Percentiles rank a stretch among this genome's conserved stretches.
These are phyloP conservation scores for Chlorencoelia australis DNA, from an alignment of 2,329 filamentous ascomycete genomes.

Conservation along the genomic window DNA sequence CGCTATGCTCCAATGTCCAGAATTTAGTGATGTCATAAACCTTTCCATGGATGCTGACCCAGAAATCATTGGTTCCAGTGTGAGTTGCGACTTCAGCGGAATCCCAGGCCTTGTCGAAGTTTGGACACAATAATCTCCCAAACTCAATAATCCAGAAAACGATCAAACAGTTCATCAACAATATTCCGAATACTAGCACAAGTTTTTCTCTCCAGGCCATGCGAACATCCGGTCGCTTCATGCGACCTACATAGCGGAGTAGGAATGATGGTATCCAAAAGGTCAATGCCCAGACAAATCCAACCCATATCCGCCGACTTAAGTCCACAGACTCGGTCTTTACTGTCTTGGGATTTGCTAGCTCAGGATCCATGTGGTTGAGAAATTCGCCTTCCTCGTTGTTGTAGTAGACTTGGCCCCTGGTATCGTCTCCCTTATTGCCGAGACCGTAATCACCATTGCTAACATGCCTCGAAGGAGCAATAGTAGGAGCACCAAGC, in stretches of 20 bases:
- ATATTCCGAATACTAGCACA: constrained; percentile 69
- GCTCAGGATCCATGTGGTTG: constrained; percentile 63
- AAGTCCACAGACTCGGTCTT: constrained; percentile 55
- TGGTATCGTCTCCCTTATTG: constrained; percentile 69
- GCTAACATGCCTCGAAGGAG: constrained; percentile 45
- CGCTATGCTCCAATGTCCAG: constrained; percentile 76
- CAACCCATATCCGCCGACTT: constrained; percentile 68
- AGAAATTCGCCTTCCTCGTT: constrained; percentile 54
- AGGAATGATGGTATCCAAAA: constrained; percentile 90
- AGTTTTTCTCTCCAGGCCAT: constrained; percentile 97
- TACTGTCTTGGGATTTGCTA: constrained; percentile 66
- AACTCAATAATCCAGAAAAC: constrained; percentile 91
- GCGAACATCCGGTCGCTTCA: constrained; percentile 94
- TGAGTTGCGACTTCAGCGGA: constrained; percentile 59
- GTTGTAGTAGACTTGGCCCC: constrained; percentile 66
- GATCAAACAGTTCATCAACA: constrained; percentile 69
- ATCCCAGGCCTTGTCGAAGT: constrained; percentile 84
- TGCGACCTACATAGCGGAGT: constrained; percentile 74
- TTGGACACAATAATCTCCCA: constrained; percentile 77
- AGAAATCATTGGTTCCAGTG: constrained; percentile 66
- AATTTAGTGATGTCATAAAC: constrained; percentile 92
- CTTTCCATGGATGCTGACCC: constrained; percentile 74
- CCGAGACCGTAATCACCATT: constrained; percentile 85
- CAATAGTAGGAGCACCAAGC: constrained; percentile 48
- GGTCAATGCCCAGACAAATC: constrained; percentile 73